Base-by-base conservation (phyloP, 768 basidiomycete species). In the Boletus vinaceobasis region DNA sequence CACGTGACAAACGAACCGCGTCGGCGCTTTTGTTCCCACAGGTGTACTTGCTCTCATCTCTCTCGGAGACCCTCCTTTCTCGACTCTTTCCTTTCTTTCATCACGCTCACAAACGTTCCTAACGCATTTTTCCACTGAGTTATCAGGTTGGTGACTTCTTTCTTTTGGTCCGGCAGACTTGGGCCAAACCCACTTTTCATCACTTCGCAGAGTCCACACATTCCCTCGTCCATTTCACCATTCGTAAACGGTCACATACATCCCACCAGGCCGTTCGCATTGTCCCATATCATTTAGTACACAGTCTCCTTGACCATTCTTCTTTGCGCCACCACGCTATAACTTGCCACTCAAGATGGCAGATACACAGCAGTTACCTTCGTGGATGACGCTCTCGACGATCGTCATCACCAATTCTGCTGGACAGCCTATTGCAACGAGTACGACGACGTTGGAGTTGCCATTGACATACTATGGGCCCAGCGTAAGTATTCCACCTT, bases 391-490 rank as follows among this genome's bases (percentile, higher is more conserved):
- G 2, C 74, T 79, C 32, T 73, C 75, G 35, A 74, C 78, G 32
- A 75, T 81, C 17, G 71, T 81, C 31, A 65, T 84, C 44, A 82
- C 82, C 7, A 75, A 83, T 63, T 71, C 74, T 3, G 74, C 73
- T 48, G 87, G 86, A 46, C 70, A 71, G 21, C 77, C 79, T 33
- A 61, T 83, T 51, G 74, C 80, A 45, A 88, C 86, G 14, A 74
- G 77, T 40, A 84, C 82, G 26, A 73, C 87, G 26, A 73, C 86
- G 10, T 62, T 88, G 27, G 82, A 78, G 60, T 65, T 91, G 47
- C 87, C 90, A 38, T 73, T 90, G 60, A 91, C 90, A 0, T 93
- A 92, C 71, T 90, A 81, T 60, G 90, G 90, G 31, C 88, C 90
- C 50, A 85, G 85, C 68, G 89, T 91, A 66, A 80, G 88, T 81